These are phyloP conservation scores for Neocatenulostroma microsporum DNA, from an alignment of 2,329 filamentous ascomycete genomes.

Conservation along the genomic window DNA sequence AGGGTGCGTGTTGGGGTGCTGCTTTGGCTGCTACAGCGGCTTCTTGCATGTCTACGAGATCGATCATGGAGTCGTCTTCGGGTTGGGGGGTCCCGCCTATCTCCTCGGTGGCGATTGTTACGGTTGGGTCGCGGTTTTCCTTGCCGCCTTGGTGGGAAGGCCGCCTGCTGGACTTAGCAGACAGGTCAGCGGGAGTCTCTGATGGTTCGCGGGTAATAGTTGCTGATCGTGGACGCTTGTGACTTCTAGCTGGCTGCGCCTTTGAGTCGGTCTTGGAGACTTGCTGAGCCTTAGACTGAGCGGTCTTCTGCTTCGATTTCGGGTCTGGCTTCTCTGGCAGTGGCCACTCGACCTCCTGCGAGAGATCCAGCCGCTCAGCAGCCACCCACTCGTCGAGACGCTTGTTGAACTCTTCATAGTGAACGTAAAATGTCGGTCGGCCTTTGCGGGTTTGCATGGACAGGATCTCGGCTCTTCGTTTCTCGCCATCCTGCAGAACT, in stretches of 20 bases:
- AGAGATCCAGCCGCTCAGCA: slow-evolving; percentile 72
- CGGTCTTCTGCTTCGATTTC: slow-evolving; percentile 63
- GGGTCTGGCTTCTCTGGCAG: slow-evolving; percentile 83
- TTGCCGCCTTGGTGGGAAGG: slow-evolving; percentile 53
- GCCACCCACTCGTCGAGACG: slow-evolving; percentile 82
- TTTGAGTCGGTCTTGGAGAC: slow-evolving; percentile 26
- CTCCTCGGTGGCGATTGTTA: slow-evolving; percentile 39
- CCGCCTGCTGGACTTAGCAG: slow-evolving; percentile 43
- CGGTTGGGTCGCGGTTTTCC: slow-evolving; percentile 48
- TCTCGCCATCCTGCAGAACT: slow-evolving; percentile 66
- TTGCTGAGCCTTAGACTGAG: slow-evolving; percentile 32
- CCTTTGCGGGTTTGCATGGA: slow-evolving; percentile 87
- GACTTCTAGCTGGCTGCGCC: slow-evolving; percentile 39
- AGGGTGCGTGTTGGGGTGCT: slow-evolving; percentile 43
- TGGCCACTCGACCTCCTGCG: slow-evolving; percentile 92
- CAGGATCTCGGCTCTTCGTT: slow-evolving; percentile 91
- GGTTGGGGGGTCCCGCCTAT: slow-evolving; percentile 40
- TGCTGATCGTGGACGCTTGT: slow-evolving; percentile 39
- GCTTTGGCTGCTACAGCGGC: slow-evolving; percentile 48
- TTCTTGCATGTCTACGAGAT: slow-evolving; percentile 46
- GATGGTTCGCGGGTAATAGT: slow-evolving; percentile 37
- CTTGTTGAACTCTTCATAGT: slow-evolving; percentile 98
- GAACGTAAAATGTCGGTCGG: slow-evolving; percentile 84
- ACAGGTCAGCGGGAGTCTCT: slow-evolving; percentile 39
- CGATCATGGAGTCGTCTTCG: slow-evolving; percentile 47